Conservation (phyloP, 495 filamentous ascomycete species). For the Penicillium desertorum region DNA sequence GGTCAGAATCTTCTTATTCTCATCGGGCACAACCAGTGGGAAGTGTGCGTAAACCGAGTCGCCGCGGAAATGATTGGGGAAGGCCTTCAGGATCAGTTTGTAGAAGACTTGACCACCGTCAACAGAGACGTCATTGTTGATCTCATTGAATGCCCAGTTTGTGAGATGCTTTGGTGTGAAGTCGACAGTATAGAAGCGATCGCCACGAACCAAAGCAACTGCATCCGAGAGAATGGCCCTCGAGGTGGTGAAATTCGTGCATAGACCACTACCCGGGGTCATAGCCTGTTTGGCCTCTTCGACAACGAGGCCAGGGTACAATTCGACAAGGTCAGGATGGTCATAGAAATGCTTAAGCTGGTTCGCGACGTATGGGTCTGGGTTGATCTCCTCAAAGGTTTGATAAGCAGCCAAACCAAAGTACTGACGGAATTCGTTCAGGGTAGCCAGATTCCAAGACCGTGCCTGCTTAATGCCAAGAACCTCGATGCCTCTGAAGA, state of each 20-base stretch:
- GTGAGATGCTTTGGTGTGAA: constrained; percentile 76
- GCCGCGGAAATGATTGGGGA: constrained; percentile 58
- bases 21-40: constrained; percentile 56
- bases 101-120: constrained; percentile 61
- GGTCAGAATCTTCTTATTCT: constrained; percentile 53
- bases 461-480: constrained; percentile 84
- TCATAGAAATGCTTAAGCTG: constrained; percentile 75
- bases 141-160: constrained; percentile 69
- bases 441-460: constrained; percentile 74
- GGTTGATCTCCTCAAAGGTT: constrained; percentile 83
- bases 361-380: constrained; percentile 69
- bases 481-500: constrained; percentile 75
- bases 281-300: constrained; percentile 76
- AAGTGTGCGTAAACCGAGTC: constrained; percentile 60
- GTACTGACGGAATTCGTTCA: constrained; percentile 86
- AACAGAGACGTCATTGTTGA: constrained; percentile 46
- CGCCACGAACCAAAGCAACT: constrained; percentile 78
- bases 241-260: constrained; percentile 79
- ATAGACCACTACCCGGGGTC: constrained; percentile 76
- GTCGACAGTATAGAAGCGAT: constrained; percentile 79
- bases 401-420: constrained; percentile 73
- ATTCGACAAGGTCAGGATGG: constrained; percentile 74
- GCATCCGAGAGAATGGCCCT: constrained; percentile 84
- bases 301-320: constrained; percentile 79
- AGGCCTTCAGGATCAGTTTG: constrained; percentile 60